phyloP scores from a whole-genome alignment of 306 rosid genomes.

The Cucumis sativus region Cucumber_9930_V3 NC_026660.2:7713501-7714000 shows the following conservation, averaged over 20 bases:
- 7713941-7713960: background rate
- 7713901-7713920: too few relatives aligned
- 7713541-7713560: conserved; percentile 2
- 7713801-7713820: too few relatives aligned
- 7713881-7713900: background rate
- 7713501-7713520: background rate
- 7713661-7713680: background rate
- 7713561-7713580: background rate
- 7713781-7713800: too few relatives aligned
- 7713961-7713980: background rate
- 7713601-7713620: background rate
- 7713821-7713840: background rate
- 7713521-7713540: background rate
- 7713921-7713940: too few relatives aligned
- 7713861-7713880: background rate
- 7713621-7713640: background rate
- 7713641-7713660: background rate
- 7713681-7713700: background rate
- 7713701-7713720: too few relatives aligned
- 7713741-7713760: too few relatives aligned
- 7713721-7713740: too few relatives aligned
- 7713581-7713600: background rate
- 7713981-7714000: background rate
- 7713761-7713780: too few relatives aligned
- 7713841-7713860: too few relatives aligned